These are phyloP conservation scores for Kluyveromyces aestuarii DNA, from an alignment of 805 yeast species.

Conservation along the genomic window DNA sequence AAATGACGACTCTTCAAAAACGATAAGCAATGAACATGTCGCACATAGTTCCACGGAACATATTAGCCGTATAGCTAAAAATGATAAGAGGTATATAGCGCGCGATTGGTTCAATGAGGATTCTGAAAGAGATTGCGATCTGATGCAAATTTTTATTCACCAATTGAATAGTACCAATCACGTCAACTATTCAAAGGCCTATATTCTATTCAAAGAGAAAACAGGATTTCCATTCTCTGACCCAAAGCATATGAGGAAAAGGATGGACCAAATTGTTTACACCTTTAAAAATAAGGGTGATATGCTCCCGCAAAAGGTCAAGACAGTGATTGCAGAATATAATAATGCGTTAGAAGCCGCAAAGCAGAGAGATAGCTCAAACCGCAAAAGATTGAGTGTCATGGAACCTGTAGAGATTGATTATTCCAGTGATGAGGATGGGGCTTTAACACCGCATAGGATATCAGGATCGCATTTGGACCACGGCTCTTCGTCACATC, in stretches of 20 bases:
- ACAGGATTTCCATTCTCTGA: slow-evolving; percentile 3
- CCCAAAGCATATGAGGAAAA: slow-evolving; percentile 2
- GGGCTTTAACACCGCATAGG: not conserved
- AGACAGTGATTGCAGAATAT: not conserved
- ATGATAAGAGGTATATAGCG: slow-evolving; percentile 1
- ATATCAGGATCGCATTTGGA: not conserved
- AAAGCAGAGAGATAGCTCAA: slow-evolving; percentile 2
- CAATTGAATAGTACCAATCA: slow-evolving; percentile 2
- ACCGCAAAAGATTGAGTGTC: slow-evolving; percentile 1
- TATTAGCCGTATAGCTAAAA: not conserved
- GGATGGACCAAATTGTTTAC: slow-evolving; percentile 3
- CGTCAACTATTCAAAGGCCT: slow-evolving; percentile 2
- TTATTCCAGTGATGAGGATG: not conserved
- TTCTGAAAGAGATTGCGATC: slow-evolving; percentile 1
- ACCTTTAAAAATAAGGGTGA: slow-evolving; percentile 1
- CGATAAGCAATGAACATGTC: not conserved
- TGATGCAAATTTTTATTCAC: slow-evolving; percentile 1
- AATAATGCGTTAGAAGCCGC: slow-evolving; percentile 2
- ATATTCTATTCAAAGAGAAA: slow-evolving; percentile 1
- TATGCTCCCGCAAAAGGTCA: slow-evolving; percentile 1
- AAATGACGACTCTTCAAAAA: not conserved
- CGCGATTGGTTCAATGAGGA: slow-evolving; percentile 1
- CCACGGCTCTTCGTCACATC: not conserved
- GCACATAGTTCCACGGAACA: not conserved
- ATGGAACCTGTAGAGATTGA: slow-evolving; percentile 3